Percentiles rank a stretch among this genome's conserved stretches.
Conservation (phyloP, 2,329 filamentous ascomycete genomes). For the Decorospora gaudefroyi region DNA sequence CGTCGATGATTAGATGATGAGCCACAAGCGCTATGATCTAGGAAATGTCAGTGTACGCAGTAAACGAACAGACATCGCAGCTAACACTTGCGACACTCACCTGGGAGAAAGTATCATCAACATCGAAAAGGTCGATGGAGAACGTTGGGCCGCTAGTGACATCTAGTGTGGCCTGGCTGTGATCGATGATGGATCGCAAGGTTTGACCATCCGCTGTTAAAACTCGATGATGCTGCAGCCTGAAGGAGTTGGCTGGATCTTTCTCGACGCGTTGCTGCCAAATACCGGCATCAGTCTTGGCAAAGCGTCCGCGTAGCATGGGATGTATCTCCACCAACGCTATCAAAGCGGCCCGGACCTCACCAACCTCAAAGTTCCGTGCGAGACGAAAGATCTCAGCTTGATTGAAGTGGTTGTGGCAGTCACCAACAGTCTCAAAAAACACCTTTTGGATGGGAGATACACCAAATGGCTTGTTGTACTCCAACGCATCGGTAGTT, state of each 20-base stretch:
- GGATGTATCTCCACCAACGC: conserved; percentile 45
- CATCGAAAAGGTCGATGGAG: conserved; percentile 50
- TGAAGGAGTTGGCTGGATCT: conserved; percentile 30
- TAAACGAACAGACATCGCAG: too few relatives aligned
- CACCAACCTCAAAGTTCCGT: conserved; percentile 29
- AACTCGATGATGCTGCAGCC: conserved; percentile 29
- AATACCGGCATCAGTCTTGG: conserved; percentile 23
- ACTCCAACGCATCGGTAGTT: conserved; percentile 20
- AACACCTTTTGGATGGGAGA: conserved; percentile 40
- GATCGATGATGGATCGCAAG: conserved; percentile 33
- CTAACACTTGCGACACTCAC: too few relatives aligned
- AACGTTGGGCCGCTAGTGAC: conserved; percentile 48
- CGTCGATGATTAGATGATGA: conserved; percentile 46
- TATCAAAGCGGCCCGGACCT: conserved; percentile 37
- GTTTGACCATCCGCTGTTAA: conserved; percentile 13
- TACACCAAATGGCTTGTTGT: conserved; percentile 33
- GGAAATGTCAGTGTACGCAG: too few relatives aligned
- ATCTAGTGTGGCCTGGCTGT: conserved; percentile 40
- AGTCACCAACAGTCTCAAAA: conserved; percentile 33
- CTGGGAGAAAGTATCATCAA: conserved; percentile 41
- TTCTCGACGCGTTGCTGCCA: conserved; percentile 45
- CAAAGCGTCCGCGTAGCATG: conserved; percentile 50
- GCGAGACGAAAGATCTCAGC: conserved; percentile 35
- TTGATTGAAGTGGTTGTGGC: conserved; percentile 42
- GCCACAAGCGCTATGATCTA: conserved; percentile 46